Percentiles rank a stretch among this genome's conserved stretches.
Conservation (phyloP, 2,329 filamentous ascomycete genomes). For the Hypomyces perniciosus region DNA sequence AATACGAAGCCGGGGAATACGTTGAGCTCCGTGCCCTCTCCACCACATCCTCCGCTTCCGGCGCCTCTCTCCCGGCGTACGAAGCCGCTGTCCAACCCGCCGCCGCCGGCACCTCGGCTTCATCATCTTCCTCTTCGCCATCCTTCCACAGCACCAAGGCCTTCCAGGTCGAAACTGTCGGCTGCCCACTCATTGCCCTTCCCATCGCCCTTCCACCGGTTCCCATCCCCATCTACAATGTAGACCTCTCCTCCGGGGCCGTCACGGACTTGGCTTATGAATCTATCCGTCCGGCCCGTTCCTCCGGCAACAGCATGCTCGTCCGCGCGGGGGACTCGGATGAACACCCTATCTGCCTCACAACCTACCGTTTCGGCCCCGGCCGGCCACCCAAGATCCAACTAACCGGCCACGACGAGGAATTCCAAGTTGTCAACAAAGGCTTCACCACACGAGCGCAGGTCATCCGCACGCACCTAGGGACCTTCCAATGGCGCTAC, state of each 20-base stretch:
- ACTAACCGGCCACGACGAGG: slow-evolving; percentile 20
- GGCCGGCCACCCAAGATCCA: slow-evolving; percentile 43
- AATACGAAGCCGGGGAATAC: slow-evolving; percentile 20
- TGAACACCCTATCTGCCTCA: slow-evolving; percentile 39
- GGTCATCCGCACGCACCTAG: slow-evolving; percentile 41
- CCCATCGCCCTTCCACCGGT: slow-evolving; percentile 32
- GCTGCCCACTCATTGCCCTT: slow-evolving; percentile 37
- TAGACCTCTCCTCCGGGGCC: slow-evolving; percentile 31
- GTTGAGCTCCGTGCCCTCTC: slow-evolving; percentile 22
- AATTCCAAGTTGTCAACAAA: slow-evolving; percentile 24
- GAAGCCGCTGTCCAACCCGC: slow-evolving; percentile 10
- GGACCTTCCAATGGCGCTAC: slow-evolving; percentile 53
- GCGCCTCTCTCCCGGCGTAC: slow-evolving; percentile 25
- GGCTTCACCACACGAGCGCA: slow-evolving; percentile 42
- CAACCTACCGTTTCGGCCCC: slow-evolving; percentile 53
- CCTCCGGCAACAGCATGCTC: slow-evolving; percentile 45
- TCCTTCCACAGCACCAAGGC: slow-evolving; percentile 38
- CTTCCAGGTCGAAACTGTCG: slow-evolving; percentile 44
- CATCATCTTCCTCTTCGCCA: slow-evolving; percentile 13
- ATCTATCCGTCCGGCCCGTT: slow-evolving; percentile 41
- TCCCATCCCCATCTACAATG: slow-evolving; percentile 38
- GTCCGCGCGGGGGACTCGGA: slow-evolving; percentile 34
- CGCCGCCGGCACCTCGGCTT: slow-evolving; percentile 2
- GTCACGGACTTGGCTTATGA: slow-evolving; percentile 41
- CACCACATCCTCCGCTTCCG: slow-evolving; percentile 20